Conservation (phyloP, 352 stramenopile genomes). For the Albugo laibachii region DNA sequence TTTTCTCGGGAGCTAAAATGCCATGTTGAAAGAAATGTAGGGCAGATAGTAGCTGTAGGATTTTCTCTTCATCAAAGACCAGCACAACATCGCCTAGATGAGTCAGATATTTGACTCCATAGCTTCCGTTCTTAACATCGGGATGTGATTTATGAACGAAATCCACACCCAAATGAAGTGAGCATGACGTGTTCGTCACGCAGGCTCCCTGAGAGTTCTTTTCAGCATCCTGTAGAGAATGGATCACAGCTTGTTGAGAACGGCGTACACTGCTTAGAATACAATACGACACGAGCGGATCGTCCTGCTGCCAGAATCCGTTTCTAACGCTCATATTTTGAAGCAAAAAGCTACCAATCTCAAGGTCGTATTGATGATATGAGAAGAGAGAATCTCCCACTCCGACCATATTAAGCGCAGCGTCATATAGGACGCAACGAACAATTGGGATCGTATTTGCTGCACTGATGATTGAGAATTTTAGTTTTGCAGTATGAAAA, state of each 20-base stretch:
- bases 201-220: no score
- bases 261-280: no score
- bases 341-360: slow-evolving; percentile 51
- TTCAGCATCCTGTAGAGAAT: slow-evolving; percentile 30
- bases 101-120: slow-evolving; percentile 51
- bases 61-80: slow-evolving; percentile 58
- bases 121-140: slow-evolving; percentile 11
- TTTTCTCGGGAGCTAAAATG: slow-evolving; percentile 29
- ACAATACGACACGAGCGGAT: no score
- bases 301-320: no score
- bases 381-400: slow-evolving; percentile 64
- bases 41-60: slow-evolving; percentile 29
- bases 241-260: slow-evolving; percentile 1
- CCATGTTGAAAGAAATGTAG: slow-evolving; percentile 33
- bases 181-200: no score
- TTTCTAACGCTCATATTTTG: slow-evolving; percentile 9
- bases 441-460: slow-evolving; percentile 35
- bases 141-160: no score
- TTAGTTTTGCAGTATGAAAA: slow-evolving; percentile 30
- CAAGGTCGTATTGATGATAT: slow-evolving; percentile 54
- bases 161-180: no score
- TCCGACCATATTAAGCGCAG: slow-evolving; percentile 32
- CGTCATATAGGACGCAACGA: slow-evolving; percentile 26
- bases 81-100: slow-evolving; percentile 40
- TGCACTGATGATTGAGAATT: slow-evolving; percentile 50